Evolutionary conservation across 176 grass and related monocot species (phyloP).

Genomic region (Elaeis guineensis): DNA sequence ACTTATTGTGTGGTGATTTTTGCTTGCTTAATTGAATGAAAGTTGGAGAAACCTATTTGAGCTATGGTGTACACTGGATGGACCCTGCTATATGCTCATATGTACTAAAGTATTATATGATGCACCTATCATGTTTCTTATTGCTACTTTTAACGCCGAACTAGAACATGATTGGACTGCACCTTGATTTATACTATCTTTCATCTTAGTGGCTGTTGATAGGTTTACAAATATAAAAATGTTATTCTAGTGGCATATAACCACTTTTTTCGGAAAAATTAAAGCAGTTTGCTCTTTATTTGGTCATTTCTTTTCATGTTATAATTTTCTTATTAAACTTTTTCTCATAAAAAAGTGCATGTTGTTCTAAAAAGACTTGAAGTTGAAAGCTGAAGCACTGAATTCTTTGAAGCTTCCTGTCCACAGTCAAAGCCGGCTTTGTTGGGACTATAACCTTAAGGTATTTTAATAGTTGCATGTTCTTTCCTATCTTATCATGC

Average conservation of each 20-base stretch:
- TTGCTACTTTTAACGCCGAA: no score
- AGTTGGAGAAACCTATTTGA: no score
- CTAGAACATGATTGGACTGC: no score
- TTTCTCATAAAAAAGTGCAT: constrained; percentile 47
- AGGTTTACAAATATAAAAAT: no score
- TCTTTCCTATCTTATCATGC: background rate
- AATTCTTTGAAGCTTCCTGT: constrained; percentile 94
- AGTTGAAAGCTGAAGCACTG: constrained; percentile 90
- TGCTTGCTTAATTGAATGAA: no score
- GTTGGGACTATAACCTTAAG: constrained; percentile 96
- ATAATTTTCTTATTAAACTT: constrained; percentile 25
- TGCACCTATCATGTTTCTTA: no score
- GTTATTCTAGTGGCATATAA: background rate
- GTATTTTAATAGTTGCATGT: constrained; percentile 15
- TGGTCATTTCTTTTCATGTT: constrained; percentile 4
- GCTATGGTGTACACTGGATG: no score
- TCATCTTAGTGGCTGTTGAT: no score
- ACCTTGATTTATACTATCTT: no score
- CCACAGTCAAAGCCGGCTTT: constrained; percentile 97
- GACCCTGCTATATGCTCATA: no score
- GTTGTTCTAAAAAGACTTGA: constrained; percentile 97
- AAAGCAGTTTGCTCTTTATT: background rate
- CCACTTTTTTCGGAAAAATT: background rate
- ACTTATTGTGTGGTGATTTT: no score
- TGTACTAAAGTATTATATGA: no score